Evolutionary conservation across 768 basidiomycete genomes (phyloP).

Genomic region (Ramaria sp.): DNA sequence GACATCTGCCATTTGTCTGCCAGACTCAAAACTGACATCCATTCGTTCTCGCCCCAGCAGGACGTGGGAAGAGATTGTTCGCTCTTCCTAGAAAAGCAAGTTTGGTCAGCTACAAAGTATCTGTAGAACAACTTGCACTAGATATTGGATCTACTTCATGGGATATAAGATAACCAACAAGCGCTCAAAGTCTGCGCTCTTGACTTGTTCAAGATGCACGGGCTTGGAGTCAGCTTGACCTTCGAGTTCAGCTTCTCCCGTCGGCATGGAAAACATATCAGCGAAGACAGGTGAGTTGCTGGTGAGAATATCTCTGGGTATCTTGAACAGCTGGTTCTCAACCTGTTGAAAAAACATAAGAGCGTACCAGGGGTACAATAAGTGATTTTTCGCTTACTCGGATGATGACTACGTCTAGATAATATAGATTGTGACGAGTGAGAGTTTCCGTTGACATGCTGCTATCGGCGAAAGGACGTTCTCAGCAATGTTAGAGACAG

Average conservation of each 20-base stretch:
- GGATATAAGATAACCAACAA: background rate
- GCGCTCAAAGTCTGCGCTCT: background rate
- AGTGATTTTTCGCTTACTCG: background rate
- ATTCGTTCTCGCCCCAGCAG: background rate
- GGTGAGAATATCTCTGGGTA: background rate
- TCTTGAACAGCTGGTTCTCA: background rate
- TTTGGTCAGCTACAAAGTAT: no score
- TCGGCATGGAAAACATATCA: background rate
- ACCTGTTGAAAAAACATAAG: background rate
- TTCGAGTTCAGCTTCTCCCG: background rate
- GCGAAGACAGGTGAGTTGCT: background rate
- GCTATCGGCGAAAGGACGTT: background rate
- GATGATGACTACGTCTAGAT: background rate
- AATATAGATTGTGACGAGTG: background rate
- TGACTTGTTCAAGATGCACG: background rate
- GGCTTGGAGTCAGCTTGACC: background rate
- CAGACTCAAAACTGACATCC: background rate
- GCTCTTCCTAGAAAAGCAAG: background rate
- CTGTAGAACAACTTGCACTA: background rate
- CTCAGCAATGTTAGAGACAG: no score
- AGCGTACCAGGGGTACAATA: background rate
- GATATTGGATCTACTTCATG: background rate
- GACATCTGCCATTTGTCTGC: slow-evolving; percentile 7
- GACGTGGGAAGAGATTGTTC: background rate
- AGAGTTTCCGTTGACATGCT: background rate